A percentile compares a stretch with the other conserved stretches of the same genome.
Conservation (phyloP, 2,329 filamentous ascomycete species). For the Raffaelea ambrosiae region DNA sequence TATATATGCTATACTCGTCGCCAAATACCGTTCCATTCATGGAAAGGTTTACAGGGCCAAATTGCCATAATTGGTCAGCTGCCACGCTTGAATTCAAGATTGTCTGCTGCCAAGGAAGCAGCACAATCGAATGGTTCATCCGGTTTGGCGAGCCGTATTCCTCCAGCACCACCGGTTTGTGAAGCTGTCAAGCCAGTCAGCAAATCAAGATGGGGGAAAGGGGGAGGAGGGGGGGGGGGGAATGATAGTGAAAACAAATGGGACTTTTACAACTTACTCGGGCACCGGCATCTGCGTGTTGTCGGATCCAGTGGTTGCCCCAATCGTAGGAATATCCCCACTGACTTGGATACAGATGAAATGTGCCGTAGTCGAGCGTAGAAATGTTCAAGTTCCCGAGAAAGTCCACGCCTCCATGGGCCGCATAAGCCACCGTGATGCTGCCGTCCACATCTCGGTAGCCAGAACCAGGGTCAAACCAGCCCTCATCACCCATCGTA, state of each 20-base stretch:
- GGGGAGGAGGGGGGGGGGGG: no score
- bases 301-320: constrained; percentile 8
- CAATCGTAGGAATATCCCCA: constrained; percentile 5
- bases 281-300: constrained; percentile 4
- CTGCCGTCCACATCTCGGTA: constrained; percentile 35
- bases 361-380: constrained; percentile 44
- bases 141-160: constrained; percentile 9
- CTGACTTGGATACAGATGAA: constrained; percentile 36
- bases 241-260: neutral
- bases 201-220: no score
- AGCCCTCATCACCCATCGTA: constrained; percentile 53
- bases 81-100: constrained; percentile 4
- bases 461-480: constrained; percentile 53
- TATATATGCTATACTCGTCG: constrained; percentile 8
- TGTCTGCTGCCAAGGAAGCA: constrained; percentile 6
- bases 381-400: constrained; percentile 40
- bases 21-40: constrained; percentile 3
- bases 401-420: constrained; percentile 40
- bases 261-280: no score
- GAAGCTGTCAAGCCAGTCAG: neutral
- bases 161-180: constrained; percentile 7
- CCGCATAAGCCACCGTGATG: constrained; percentile 32
- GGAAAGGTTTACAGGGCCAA: constrained; percentile 3
- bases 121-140: neutral
- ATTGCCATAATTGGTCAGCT: constrained; percentile 10